A percentile compares a stretch with the other conserved stretches of the same genome.
These are phyloP conservation scores for Candida michaelii DNA, from an alignment of 805 yeast genomes.

Conservation along the genomic window DNA sequence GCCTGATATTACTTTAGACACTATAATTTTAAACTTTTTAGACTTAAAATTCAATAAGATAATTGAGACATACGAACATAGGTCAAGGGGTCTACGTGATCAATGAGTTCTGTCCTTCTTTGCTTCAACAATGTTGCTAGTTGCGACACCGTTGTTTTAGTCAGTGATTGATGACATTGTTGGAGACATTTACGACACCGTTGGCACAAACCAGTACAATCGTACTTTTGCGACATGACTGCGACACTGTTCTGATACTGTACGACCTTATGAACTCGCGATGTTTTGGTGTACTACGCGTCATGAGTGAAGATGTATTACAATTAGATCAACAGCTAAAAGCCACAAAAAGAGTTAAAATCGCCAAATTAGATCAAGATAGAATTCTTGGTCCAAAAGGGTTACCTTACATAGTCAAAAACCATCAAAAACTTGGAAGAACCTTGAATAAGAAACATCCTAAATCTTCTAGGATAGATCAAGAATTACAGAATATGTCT, in stretches of 20 bases:
- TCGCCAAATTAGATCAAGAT: constrained; percentile 40
- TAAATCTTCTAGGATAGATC: constrained; percentile 16
- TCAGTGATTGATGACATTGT: too few species aligned
- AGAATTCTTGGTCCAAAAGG: constrained; percentile 37
- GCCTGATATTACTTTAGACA: too few species aligned
- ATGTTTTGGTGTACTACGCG: constrained; percentile 2
- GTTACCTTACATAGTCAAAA: constrained; percentile 30
- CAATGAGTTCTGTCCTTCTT: background rate
- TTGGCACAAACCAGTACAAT: too few species aligned
- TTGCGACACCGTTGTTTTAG: too few species aligned
- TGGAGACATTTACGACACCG: too few species aligned
- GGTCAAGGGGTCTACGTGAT: too few species aligned
- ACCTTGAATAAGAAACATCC: constrained; percentile 30
- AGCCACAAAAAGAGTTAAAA: constrained; percentile 29
- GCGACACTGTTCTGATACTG: too few species aligned
- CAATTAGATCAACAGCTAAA: constrained; percentile 32
- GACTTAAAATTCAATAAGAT: too few species aligned
- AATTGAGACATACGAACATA: too few species aligned
- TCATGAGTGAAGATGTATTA: constrained; percentile 23
- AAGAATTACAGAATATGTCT: constrained; percentile 25
- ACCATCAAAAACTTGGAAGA: constrained; percentile 27
- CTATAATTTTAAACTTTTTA: too few species aligned
- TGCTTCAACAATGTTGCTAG: background rate
- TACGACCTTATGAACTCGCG: background rate
- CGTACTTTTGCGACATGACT: too few species aligned